phyloP scores from a whole-genome alignment of 805 yeast species.

The Blastobotrys chiropterorum region DNA sequence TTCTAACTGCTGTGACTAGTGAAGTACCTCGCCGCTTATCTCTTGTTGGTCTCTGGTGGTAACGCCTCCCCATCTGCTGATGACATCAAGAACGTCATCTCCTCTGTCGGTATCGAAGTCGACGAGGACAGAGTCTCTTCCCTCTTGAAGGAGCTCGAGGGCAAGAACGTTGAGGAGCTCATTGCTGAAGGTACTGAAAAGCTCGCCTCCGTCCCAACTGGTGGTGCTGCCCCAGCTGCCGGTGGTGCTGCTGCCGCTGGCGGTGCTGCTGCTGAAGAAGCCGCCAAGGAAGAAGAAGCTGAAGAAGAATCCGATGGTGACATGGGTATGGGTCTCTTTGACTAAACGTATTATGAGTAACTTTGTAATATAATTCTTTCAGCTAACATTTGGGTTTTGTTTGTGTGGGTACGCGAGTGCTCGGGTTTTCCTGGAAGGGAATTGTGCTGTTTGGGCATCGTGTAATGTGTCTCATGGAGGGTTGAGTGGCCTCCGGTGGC shows the following conservation, averaged over 20 bases:
- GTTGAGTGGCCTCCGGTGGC: no score
- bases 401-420: no score
- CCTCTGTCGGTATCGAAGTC: constrained; percentile 93
- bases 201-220: constrained; percentile 96
- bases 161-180: constrained; percentile 85
- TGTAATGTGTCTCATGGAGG: no score
- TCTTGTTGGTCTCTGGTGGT: constrained; percentile 97
- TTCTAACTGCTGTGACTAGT: constrained; percentile 33
- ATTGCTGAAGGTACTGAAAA: constrained; percentile 92
- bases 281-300: constrained; percentile 63
- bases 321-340: constrained; percentile 74
- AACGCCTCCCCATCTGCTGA: constrained; percentile 89
- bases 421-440: no score
- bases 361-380: constrained; percentile 1
- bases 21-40: constrained; percentile 99
- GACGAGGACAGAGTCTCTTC: constrained; percentile 81
- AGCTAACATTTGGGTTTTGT: not conserved
- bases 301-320: constrained; percentile 44
- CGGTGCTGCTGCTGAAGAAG: constrained; percentile 66
- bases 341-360: constrained; percentile 46
- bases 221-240: constrained; percentile 90
- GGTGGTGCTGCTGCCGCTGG: constrained; percentile 66
- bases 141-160: constrained; percentile 82
- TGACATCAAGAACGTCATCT: constrained; percentile 81
- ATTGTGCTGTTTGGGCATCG: no score